These are phyloP conservation scores for Pyrus betulifolia DNA, from an alignment of 306 rosid species.

Conservation along the genomic window DNA sequence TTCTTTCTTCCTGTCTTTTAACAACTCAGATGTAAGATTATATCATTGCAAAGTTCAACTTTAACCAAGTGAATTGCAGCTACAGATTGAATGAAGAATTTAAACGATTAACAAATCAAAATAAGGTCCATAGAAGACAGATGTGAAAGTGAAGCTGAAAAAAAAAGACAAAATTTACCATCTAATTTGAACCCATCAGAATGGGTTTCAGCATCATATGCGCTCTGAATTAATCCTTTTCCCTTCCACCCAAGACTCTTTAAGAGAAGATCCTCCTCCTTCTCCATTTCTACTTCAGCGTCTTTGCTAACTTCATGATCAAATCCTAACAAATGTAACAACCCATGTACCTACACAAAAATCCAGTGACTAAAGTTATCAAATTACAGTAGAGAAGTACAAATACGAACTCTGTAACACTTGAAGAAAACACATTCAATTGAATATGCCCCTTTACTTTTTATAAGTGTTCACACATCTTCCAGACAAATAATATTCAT, in stretches of 20 bases:
- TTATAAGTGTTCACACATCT: background rate
- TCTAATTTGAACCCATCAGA: conserved; percentile 30
- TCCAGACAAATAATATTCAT: background rate
- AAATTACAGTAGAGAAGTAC: background rate
- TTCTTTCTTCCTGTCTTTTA: conserved; percentile 92
- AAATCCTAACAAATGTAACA: conserved; percentile 88
- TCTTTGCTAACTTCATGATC: conserved; percentile 84
- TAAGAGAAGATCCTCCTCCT: conserved; percentile 71
- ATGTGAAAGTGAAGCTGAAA: background rate
- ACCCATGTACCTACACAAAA: conserved; percentile 65
- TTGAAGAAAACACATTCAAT: background rate
- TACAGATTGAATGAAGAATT: conserved; percentile 1
- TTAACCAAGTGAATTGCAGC: background rate
- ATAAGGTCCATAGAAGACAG: background rate
- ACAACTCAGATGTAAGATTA: conserved; percentile 56
- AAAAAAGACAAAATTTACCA: conserved; percentile 29
- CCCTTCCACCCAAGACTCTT: conserved; percentile 79
- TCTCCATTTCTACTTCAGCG: conserved; percentile 88
- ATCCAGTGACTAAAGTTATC: conserved; percentile 10
- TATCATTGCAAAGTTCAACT: conserved; percentile 15
- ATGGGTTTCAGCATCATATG: conserved; percentile 38
- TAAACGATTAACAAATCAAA: background rate
- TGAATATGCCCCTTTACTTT: background rate
- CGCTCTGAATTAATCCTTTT: conserved; percentile 79
- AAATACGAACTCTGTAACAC: background rate